Evolutionary conservation across 2,329 filamentous ascomycete species (phyloP), one percentile per base, ranked within the genome.

Genomic region (Colletotrichum phormii): DNA sequence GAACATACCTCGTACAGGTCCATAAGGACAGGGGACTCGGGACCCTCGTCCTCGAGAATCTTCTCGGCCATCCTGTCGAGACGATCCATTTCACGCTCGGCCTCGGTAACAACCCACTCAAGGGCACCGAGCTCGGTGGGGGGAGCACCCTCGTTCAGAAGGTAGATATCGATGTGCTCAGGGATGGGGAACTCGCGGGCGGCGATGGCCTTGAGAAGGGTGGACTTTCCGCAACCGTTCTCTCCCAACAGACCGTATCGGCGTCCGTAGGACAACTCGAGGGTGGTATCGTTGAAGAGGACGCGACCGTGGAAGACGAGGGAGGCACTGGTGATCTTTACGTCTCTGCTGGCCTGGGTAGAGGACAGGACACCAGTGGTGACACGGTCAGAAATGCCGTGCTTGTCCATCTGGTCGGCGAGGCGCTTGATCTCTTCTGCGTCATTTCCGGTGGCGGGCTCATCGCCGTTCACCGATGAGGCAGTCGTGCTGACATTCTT

Each of bases 151-250:
- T 98, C 94, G 86, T 99, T 99, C 77, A 99, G 89, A 58, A 99
- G 92, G 87, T 99, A 99, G 84, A 99, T 97, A 85, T 99, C 97
- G 83, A 99, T 89, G 84, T 98, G 95, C 33, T 98, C 94, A 74
- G 97, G 97, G 81, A 99, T 94, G 75, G 97, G 97, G 83, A 92
- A 99, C 85, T 99, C 97, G 86, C 97, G 94, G 81, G 92, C 92
- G 79, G 93, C 93, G 82, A 99, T 98, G 77, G 97, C 91, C 88
- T 98, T 98, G 82, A 99, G 90, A 42, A 99, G 86, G n/a, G 97
- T 99, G 76, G 94, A 97, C 90, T 99, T 99, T 84, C 97, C 97
- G 85, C 97, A 99, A 77, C 97, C 97, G 93, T 99, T 99, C 90
- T 99, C 97, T 81, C 97, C 97, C 76, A 99, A 88, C 71, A 99